Conservation (phyloP, 2,329 filamentous ascomycete genomes). For the Diaporthe australafricana region DNA sequence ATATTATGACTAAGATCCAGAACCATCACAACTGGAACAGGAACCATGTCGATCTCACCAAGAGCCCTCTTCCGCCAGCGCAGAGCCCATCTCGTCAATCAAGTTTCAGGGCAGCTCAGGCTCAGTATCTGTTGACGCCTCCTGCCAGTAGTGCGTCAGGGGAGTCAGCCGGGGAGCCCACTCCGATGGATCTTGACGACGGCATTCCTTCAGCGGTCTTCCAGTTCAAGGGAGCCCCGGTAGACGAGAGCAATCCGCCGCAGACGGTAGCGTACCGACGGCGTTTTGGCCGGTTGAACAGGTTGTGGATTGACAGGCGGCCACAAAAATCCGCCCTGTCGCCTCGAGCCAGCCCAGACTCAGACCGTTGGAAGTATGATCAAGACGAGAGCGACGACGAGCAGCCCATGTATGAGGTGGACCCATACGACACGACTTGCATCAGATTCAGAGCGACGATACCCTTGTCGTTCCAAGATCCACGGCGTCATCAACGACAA, state of each 20-base stretch:
- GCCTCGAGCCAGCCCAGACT: slow-evolving; percentile 58
- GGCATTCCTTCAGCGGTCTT: slow-evolving; percentile 52
- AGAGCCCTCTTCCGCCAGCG: slow-evolving; percentile 84
- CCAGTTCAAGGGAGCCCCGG: slow-evolving; percentile 58
- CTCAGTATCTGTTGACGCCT: slow-evolving; percentile 76
- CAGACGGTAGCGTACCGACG: slow-evolving; percentile 78
- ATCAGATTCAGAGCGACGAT: slow-evolving; percentile 72
- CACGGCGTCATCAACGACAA: slow-evolving; percentile 50
- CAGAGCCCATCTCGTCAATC: slow-evolving; percentile 71
- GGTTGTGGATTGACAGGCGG: slow-evolving; percentile 89
- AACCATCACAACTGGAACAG: slow-evolving; percentile 94
- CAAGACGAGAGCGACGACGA: slow-evolving; percentile 87
- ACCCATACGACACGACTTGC: slow-evolving; percentile 73
- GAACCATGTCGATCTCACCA: slow-evolving; percentile 88
- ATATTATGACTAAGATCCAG: slow-evolving; percentile 87
- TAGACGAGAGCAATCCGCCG: slow-evolving; percentile 53
- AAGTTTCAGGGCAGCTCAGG: slow-evolving; percentile 78
- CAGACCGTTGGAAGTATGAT: slow-evolving; percentile 87
- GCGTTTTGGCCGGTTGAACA: slow-evolving; percentile 84
- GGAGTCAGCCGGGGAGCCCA: slow-evolving; percentile 54
- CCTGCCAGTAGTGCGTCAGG: slow-evolving; percentile 65
- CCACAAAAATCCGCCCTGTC: slow-evolving; percentile 65
- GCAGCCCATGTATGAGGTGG: slow-evolving; percentile 78
- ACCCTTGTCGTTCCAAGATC: slow-evolving; percentile 53
- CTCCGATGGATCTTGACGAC: slow-evolving; percentile 65